Conservation (phyloP, 2,329 filamentous ascomycete genomes). For the Colletotrichum spaethianum region DNA sequence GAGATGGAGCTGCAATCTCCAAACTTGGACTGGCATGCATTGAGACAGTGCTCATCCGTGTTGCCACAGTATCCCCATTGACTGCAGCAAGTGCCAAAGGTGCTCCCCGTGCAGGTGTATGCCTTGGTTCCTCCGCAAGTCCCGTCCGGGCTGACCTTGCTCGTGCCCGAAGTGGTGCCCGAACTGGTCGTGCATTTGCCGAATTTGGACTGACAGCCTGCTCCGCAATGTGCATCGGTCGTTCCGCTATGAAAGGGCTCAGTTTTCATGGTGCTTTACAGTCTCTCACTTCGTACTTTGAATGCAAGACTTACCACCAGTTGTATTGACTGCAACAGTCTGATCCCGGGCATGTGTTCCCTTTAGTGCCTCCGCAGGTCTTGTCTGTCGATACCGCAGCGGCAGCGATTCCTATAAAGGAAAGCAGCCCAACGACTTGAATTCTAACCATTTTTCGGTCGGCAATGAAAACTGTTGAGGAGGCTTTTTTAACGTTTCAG, state of each 20-base stretch:
- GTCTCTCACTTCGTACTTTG: no score
- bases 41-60: conserved; percentile 38
- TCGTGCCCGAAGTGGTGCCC: no score
- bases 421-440: neutral
- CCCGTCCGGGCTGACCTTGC: conserved; percentile 48
- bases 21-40: conserved; percentile 38
- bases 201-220: conserved; percentile 30
- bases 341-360: conserved; percentile 53
- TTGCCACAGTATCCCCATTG: conserved; percentile 43
- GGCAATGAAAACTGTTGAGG: neutral
- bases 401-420: neutral
- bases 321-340: conserved; percentile 30
- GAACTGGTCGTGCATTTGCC: conserved; percentile 18
- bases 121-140: conserved; percentile 55
- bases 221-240: conserved; percentile 21
- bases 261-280: neutral
- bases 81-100: conserved; percentile 41
- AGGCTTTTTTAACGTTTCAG: neutral
- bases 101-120: conserved; percentile 55
- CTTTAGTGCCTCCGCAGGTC: conserved; percentile 55
- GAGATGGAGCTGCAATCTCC: conserved; percentile 41
- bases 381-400: conserved; percentile 49
- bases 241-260: conserved; percentile 3
- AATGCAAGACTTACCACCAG: conserved; percentile 24
- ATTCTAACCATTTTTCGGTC: conserved; percentile 2